Percentiles rank a stretch among this genome's conserved stretches.
phyloP scores from a whole-genome alignment of 352 stramenopile species.

The Globisporangium heterothallicum region DNA sequence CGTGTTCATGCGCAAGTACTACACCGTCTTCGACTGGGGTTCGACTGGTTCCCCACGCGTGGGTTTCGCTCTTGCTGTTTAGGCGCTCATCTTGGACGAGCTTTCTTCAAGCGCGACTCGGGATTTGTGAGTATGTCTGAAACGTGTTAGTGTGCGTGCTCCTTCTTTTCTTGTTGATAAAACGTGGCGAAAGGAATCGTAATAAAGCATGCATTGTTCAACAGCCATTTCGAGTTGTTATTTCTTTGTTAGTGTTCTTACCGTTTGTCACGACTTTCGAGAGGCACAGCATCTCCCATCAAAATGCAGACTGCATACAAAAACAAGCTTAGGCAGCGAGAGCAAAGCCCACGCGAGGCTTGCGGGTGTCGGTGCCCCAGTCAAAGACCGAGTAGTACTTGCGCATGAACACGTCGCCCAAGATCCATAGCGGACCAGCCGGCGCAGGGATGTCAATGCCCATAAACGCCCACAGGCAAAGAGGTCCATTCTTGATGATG shows the following conservation, averaged over 20 bases:
- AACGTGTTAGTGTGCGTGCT: no score
- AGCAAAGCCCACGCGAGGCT: conserved; percentile 76
- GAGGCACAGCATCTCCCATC: no score
- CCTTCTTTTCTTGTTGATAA: no score
- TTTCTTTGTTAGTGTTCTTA: no score
- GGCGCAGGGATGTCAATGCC: conserved; percentile 21
- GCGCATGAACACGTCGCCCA: conserved; percentile 92
- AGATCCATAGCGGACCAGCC: conserved; percentile 24
- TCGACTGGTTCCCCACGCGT: conserved; percentile 51
- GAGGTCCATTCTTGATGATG: conserved; percentile 86
- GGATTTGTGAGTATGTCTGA: no score
- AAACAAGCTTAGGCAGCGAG: conserved; percentile 34
- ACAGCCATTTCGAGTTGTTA: no score
- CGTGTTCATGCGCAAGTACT: conserved; percentile 92
- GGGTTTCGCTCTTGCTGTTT: conserved; percentile 60
- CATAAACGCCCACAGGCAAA: conserved; percentile 96
- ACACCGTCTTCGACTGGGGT: conserved; percentile 88
- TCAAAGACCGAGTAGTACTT: conserved; percentile 93
- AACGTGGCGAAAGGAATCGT: no score
- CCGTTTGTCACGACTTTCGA: no score
- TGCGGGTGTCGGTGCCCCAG: conserved; percentile 35
- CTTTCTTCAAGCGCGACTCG: no score
- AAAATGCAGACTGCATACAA: no score
- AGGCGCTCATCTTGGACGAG: no score
- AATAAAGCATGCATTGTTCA: no score